Evolutionary conservation across 2,329 filamentous ascomycete genomes (phyloP).

Genomic region (Calonectria multiphialidica): DNA sequence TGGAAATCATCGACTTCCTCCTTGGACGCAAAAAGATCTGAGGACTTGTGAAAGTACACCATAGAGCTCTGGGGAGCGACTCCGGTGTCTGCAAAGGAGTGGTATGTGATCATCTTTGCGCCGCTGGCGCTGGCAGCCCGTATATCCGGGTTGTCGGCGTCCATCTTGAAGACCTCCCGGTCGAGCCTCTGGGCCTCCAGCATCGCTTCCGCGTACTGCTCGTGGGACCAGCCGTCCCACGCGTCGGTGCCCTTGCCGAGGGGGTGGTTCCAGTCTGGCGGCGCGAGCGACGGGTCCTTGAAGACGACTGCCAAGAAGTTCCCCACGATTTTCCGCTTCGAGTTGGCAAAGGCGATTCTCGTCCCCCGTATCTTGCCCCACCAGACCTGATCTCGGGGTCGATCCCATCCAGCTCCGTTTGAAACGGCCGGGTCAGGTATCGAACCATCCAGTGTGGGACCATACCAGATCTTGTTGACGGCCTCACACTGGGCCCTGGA

Average conservation of each 20-base stretch:
- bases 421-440: not conserved
- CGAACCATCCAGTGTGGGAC: not conserved
- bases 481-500: not conserved
- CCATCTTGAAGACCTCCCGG: not conserved
- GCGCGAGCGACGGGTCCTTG: not conserved
- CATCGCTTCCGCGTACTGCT: not conserved
- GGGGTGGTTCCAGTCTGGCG: not conserved
- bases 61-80: not conserved
- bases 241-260: not conserved
- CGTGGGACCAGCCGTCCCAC: not conserved
- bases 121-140: not conserved
- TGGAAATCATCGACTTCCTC: not conserved
- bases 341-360: not conserved
- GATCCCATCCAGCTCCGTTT: not conserved
- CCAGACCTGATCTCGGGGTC: not conserved
- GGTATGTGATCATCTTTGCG: not conserved
- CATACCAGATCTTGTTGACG: constrained; percentile 1
- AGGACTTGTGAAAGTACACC: not conserved
- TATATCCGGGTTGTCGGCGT: not conserved
- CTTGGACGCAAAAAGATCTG: not conserved
- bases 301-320: not conserved
- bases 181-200: not conserved
- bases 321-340: not conserved
- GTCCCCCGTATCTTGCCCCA: not conserved
- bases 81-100: not conserved